A percentile compares a stretch with the other conserved stretches of the same genome.
These are phyloP conservation scores for Candida insectalens DNA, from an alignment of 805 yeast genomes.

Conservation along the genomic window DNA sequence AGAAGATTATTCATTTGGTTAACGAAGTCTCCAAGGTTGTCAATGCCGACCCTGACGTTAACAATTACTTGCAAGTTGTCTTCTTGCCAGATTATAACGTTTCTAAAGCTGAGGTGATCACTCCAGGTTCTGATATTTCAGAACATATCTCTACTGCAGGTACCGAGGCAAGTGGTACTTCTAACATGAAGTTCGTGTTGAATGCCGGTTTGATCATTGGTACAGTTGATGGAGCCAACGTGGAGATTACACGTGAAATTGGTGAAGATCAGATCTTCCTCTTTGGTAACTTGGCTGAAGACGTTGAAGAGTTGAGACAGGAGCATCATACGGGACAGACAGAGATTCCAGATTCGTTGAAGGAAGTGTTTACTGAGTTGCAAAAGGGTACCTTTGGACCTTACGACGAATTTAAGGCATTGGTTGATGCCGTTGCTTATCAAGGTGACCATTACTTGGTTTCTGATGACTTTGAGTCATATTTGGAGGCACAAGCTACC, in stretches of 20 bases:
- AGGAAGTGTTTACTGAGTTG: constrained; percentile 54
- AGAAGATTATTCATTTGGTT: constrained; percentile 76
- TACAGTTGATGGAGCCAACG: constrained; percentile 95
- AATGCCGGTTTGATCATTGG: constrained; percentile 93
- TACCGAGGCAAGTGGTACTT: constrained; percentile 93
- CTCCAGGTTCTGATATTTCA: constrained; percentile 83
- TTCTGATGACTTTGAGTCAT: constrained; percentile 81
- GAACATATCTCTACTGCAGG: constrained; percentile 97
- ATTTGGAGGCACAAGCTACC: constrained; percentile 68
- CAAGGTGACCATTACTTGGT: constrained; percentile 86
- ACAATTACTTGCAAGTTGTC: constrained; percentile 71
- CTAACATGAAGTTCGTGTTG: constrained; percentile 90
- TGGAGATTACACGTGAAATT: constrained; percentile 86
- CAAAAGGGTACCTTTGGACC: constrained; percentile 66
- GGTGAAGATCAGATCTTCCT: constrained; percentile 90
- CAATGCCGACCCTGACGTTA: constrained; percentile 68
- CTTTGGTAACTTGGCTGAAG: constrained; percentile 85
- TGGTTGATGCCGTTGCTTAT: constrained; percentile 57
- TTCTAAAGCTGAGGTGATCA: constrained; percentile 84
- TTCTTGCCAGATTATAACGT: constrained; percentile 91
- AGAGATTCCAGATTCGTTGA: constrained; percentile 48
- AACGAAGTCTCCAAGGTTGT: constrained; percentile 75
- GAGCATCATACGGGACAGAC: constrained; percentile 57
- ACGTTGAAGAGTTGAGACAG: constrained; percentile 78
- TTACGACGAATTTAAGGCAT: constrained; percentile 51